Percentiles rank a stretch among this genome's conserved stretches.
Conservation (phyloP, 148 eudicot genomes). For the Vaccinium corymbosum region DNA sequence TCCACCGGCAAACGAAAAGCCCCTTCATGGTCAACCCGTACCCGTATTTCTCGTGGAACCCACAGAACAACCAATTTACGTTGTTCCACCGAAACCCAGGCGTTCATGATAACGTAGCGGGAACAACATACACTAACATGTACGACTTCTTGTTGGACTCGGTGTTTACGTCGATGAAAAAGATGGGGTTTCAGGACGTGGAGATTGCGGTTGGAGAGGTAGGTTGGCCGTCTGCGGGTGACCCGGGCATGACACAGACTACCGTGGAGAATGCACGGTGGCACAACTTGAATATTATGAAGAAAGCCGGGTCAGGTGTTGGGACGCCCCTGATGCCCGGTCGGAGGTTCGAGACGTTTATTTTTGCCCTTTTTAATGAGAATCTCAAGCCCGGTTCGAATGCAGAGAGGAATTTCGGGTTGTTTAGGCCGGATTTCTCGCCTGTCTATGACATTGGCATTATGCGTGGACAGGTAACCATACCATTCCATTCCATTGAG, state of each 20-base stretch:
- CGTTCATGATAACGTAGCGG: constrained; percentile 33
- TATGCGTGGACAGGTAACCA: constrained; percentile 32
- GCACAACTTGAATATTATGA: constrained; percentile 31
- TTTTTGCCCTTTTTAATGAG: constrained; percentile 67
- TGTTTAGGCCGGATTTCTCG: constrained; percentile 63
- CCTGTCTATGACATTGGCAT: constrained; percentile 73
- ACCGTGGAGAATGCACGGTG: constrained; percentile 47
- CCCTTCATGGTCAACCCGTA: constrained; percentile 88
- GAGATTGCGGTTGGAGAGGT: constrained; percentile 77
- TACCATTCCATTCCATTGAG: not conserved
- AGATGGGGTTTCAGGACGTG: constrained; percentile 54
- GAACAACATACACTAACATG: constrained; percentile 52
- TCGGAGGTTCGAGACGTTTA: constrained; percentile 63
- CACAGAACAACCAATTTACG: constrained; percentile 31
- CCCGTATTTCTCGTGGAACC: constrained; percentile 60
- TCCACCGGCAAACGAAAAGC: constrained; percentile 52
- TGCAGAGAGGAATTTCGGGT: constrained; percentile 74
- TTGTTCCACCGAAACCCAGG: constrained; percentile 43
- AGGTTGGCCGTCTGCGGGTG: constrained; percentile 81
- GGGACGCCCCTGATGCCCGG: constrained; percentile 90
- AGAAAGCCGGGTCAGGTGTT: constrained; percentile 35
- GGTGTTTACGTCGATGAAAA: constrained; percentile 58
- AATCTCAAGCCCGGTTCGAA: constrained; percentile 60
- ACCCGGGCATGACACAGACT: constrained; percentile 40
- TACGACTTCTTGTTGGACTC: constrained; percentile 70